Evolutionary conservation across 306 rosid genomes (phyloP), one percentile per base, ranked within the genome.

Genomic region (Vigna trinervia): DNA sequence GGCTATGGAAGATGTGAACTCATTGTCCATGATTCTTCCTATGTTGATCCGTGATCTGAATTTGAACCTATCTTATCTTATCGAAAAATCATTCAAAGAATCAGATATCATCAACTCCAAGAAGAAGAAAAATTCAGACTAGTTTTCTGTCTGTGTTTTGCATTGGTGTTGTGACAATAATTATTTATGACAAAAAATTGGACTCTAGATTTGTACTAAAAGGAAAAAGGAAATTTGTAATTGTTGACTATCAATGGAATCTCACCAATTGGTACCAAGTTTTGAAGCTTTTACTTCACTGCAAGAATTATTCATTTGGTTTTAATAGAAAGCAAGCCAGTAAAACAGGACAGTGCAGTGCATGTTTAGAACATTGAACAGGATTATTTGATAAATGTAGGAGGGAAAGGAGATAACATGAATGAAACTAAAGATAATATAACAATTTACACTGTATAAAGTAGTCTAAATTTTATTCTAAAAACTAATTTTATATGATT

Each of bases 1-100:
- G 77, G 97, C 99, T 76, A 88, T 89, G 97, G 77, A 88, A 15
- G 99, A 95, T 26, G 99, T 90, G 80, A 63, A 65, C 48, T 65
- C 79, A 50, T 61, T 92, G 90, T 77, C 97, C 8, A 12, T 38
- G 82, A 57, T 95, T 81, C 83, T 95, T 88, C 88, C 86, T 61
- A 84, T 60, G 84, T 64, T 95, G 85, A 86, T 90, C 54, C 75
- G 12, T 72, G 88, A 84, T 50, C 84, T 92, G 89, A 88, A 92
- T 77, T 78, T 89, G 77, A 38, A 90, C 13, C 48, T 85, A 10
- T 47, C 93, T 4, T 74, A 26, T 34, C 93, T 95, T 50, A 78
- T 95, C n/a, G 53, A 78, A 78, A 82, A 57, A 73, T 88, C 96
- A 47, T 92, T 95, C 82, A 80, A 15, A 28, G 89, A 80, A 53